Conservation (phyloP, 306 rosid species). For the Comarum palustre region DNA sequence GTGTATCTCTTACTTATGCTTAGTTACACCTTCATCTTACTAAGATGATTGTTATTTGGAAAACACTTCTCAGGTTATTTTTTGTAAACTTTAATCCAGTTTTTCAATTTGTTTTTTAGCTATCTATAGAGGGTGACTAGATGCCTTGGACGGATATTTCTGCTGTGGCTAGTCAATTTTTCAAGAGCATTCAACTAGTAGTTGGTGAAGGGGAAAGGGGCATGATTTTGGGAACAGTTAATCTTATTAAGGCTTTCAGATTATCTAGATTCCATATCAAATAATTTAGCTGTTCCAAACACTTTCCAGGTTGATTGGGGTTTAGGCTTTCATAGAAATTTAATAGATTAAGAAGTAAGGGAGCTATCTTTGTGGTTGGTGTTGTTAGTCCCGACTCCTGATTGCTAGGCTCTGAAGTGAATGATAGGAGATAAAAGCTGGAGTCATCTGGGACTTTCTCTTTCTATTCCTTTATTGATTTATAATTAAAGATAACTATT, state of each 20-base stretch:
- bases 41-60: not conserved
- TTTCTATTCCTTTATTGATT: not conserved
- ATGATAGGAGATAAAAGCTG: not conserved
- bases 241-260: not conserved
- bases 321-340: not conserved
- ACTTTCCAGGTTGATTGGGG: not conserved
- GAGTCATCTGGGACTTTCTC: not conserved
- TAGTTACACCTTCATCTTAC: not conserved
- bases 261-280: not conserved
- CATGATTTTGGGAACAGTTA: not conserved
- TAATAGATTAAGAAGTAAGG: not conserved
- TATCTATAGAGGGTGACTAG: not conserved
- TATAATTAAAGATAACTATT: not conserved
- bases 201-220: not conserved
- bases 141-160: not conserved
- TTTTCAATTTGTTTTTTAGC: not conserved
- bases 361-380: not conserved
- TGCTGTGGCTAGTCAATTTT: not conserved
- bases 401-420: not conserved
- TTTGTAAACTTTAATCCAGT: not conserved
- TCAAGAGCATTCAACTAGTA: not conserved
- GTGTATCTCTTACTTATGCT: not conserved
- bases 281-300: not conserved
- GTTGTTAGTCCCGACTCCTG: not conserved
- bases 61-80: not conserved